Conservation (phyloP, 257 asterid species). For the Solanum etuberosum region DNA sequence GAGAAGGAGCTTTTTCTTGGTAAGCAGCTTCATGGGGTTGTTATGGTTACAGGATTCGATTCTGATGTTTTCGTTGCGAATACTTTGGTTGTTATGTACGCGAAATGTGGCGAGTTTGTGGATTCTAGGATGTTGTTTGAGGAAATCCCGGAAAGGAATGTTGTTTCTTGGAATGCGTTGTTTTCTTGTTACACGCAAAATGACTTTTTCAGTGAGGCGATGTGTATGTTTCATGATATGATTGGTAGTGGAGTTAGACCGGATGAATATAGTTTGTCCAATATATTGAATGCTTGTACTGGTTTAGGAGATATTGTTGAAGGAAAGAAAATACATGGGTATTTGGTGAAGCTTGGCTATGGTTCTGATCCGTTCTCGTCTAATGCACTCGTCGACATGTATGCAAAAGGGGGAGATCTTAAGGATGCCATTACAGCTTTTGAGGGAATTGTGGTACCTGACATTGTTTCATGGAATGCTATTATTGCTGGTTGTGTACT, state of each 20-base stretch:
- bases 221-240: not conserved
- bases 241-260: not conserved
- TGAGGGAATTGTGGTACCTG: not conserved
- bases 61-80: slow-evolving; percentile 7
- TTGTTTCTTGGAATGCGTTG: slow-evolving; percentile 2
- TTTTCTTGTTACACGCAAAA: not conserved
- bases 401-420: not conserved
- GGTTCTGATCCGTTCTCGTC: not conserved
- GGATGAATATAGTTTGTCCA: not conserved
- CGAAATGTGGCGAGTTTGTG: not conserved
- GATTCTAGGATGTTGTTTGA: not conserved
- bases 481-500: not conserved
- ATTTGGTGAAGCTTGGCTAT: not conserved
- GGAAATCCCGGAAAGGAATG: slow-evolving; percentile 2
- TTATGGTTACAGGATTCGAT: not conserved
- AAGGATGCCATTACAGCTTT: not conserved
- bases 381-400: not conserved
- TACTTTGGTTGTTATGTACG: slow-evolving; percentile 1
- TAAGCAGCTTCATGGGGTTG: slow-evolving; percentile 3
- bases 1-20: slow-evolving; percentile 1
- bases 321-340: not conserved
- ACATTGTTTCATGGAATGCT: not conserved
- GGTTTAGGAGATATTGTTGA: not conserved
- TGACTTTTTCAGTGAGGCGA: not conserved
- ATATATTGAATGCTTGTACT: not conserved